A percentile compares a stretch with the other conserved stretches of the same genome.
Conservation (phyloP, 257 asterid species). For the Solanum tarapatanum region DNA sequence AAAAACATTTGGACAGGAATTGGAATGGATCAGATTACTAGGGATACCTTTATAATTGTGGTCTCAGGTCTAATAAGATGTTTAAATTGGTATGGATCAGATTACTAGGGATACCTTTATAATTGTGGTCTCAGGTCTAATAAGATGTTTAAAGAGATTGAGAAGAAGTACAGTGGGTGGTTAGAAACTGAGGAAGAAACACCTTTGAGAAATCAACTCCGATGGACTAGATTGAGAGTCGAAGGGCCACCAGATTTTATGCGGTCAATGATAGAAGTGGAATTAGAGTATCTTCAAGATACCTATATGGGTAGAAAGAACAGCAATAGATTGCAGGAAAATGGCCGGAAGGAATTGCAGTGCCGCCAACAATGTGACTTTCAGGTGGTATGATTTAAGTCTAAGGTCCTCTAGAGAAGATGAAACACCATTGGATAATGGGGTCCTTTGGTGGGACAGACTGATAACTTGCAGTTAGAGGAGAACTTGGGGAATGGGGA, state of each 20-base stretch:
- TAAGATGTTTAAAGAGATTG: neutral
- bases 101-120: neutral
- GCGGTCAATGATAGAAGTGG: neutral
- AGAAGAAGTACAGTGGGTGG: neutral
- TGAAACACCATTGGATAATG: neutral
- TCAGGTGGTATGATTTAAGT: neutral
- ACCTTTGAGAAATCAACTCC: neutral
- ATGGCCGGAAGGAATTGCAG: neutral
- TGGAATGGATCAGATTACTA: neutral
- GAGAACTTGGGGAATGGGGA: neutral
- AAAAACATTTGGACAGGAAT: neutral
- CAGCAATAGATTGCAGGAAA: neutral
- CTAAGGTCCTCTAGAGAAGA: neutral
- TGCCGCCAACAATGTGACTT: neutral
- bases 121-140: neutral
- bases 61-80: neutral
- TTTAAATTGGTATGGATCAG: neutral
- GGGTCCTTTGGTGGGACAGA: neutral
- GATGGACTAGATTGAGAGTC: neutral
- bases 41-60: neutral
- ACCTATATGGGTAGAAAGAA: neutral
- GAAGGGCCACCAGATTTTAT: neutral
- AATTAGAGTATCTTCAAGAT: neutral
- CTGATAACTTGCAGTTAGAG: neutral
- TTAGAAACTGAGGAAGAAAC: neutral